Evolutionary conservation across 108 stramenopile species (phyloP).

Genomic region (Nitzschia sp.): DNA sequence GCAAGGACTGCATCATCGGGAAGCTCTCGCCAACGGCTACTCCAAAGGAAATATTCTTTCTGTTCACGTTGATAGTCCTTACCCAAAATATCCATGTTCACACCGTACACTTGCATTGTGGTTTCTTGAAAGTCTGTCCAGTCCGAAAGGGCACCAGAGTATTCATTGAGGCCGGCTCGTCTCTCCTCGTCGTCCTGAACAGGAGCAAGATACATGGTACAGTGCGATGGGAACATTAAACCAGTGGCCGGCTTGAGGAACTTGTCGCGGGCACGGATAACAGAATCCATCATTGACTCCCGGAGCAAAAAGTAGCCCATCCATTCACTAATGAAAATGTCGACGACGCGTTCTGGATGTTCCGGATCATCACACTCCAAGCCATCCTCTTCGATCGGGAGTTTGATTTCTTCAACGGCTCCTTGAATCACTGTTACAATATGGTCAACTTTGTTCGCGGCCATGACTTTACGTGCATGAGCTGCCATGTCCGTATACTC

Average conservation of each 20-base stretch:
- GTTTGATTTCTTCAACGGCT: constrained; percentile 83
- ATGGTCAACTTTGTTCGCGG: constrained; percentile 88
- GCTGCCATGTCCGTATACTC: constrained; percentile 98
- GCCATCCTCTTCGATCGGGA: constrained; percentile 76
- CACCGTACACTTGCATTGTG: constrained; percentile 84
- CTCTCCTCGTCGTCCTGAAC: constrained; percentile 94
- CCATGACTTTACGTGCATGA: constrained; percentile 89
- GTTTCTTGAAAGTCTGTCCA: constrained; percentile 89
- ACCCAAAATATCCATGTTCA: constrained; percentile 87
- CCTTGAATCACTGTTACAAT: constrained; percentile 97
- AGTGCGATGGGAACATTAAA: constrained; percentile 94
- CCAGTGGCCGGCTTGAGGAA: constrained; percentile 88
- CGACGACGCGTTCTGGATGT: constrained; percentile 74
- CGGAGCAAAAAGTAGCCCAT: constrained; percentile 99
- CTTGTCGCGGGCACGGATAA: constrained; percentile 92
- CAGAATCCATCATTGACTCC: constrained; percentile 96
- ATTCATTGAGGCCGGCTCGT: constrained; percentile 68
- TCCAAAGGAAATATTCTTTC: constrained; percentile 92
- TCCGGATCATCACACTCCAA: constrained; percentile 55
- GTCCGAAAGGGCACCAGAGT: constrained; percentile 85
- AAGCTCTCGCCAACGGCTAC: constrained; percentile 92
- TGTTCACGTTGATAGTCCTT: constrained; percentile 92
- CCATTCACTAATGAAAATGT: constrained; percentile 98
- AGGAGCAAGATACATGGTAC: constrained; percentile 94
- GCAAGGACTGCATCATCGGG: constrained; percentile 79